phyloP scores from a whole-genome alignment of 495 filamentous ascomycete species.

The Opeltia flavorubescens region DNA sequence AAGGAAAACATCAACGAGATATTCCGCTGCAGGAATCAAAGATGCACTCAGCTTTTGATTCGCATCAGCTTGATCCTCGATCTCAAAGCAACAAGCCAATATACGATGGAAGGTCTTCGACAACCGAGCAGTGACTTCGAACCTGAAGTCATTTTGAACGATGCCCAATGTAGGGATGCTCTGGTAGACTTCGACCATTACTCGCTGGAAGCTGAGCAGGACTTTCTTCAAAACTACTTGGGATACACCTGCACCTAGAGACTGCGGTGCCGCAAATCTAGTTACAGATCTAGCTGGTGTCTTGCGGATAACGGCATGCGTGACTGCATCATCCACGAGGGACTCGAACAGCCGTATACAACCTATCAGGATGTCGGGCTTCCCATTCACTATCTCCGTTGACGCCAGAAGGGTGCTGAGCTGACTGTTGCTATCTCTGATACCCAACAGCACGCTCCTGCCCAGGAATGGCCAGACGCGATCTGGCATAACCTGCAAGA shows the following conservation, averaged over 20 bases:
- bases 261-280: slow-evolving; percentile 36
- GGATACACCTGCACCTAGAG: slow-evolving; percentile 56
- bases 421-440: slow-evolving; percentile 55
- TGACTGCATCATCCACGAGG: slow-evolving; percentile 61
- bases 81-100: slow-evolving; percentile 54
- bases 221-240: slow-evolving; percentile 63
- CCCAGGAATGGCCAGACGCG: slow-evolving; percentile 83
- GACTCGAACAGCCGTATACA: slow-evolving; percentile 59
- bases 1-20: slow-evolving; percentile 63
- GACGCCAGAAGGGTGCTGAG: slow-evolving; percentile 59
- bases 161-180: slow-evolving; percentile 76
- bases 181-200: slow-evolving; percentile 67
- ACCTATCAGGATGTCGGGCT: slow-evolving; percentile 62
- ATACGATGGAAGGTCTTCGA: slow-evolving; percentile 55
- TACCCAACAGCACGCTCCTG: slow-evolving; percentile 60
- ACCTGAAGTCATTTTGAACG: slow-evolving; percentile 45
- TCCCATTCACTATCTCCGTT: slow-evolving; percentile 58
- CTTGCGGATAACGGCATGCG: slow-evolving; percentile 56
- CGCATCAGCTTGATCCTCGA: slow-evolving; percentile 43
- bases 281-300: slow-evolving; percentile 35
- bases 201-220: slow-evolving; percentile 53
- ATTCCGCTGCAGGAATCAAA: slow-evolving; percentile 54
- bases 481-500: slow-evolving; percentile 57
- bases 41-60: slow-evolving; percentile 46
- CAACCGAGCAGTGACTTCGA: slow-evolving; percentile 44